Conservation (phyloP, 2,329 filamentous ascomycete genomes). For the Pseudogymnoascus sp. region DNA sequence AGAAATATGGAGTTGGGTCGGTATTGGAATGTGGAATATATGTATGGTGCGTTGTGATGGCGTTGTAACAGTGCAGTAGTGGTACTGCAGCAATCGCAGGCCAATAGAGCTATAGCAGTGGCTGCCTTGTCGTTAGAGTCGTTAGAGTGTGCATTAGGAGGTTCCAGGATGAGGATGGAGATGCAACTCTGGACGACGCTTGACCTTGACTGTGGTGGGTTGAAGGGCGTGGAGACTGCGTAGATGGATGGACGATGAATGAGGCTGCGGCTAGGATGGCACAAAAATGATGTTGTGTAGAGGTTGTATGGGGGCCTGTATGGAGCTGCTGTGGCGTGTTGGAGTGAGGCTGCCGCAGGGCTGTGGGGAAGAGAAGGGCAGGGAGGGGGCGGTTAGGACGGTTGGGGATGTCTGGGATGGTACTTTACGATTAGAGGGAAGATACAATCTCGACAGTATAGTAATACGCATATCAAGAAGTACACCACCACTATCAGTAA, state of each 20-base stretch:
- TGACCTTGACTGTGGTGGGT: not conserved
- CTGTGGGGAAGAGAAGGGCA: not conserved
- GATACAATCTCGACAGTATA: not conserved
- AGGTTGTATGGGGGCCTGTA: not conserved
- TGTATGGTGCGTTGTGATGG: conserved; percentile 5
- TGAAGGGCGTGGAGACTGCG: not conserved
- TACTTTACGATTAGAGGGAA: not conserved
- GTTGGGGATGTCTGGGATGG: not conserved
- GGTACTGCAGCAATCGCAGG: not conserved
- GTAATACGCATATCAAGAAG: not conserved
- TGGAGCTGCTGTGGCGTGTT: not conserved
- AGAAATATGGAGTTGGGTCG: conserved; percentile 5
- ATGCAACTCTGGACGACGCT: not conserved
- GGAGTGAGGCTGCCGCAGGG: not conserved
- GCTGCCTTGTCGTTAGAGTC: not conserved
- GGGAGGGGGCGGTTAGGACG: not conserved
- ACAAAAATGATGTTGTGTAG: not conserved
- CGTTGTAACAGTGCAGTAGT: not conserved
- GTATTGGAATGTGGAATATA: not conserved
- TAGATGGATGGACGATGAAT: not conserved
- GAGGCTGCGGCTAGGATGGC: not conserved
- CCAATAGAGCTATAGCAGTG: not conserved
- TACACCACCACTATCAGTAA: not conserved
- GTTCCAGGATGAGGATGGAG: not conserved
- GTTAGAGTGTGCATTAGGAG: not conserved